phyloP scores from a whole-genome alignment of 352 stramenopile species.

The Halophytophthora polymorphica region DNA sequence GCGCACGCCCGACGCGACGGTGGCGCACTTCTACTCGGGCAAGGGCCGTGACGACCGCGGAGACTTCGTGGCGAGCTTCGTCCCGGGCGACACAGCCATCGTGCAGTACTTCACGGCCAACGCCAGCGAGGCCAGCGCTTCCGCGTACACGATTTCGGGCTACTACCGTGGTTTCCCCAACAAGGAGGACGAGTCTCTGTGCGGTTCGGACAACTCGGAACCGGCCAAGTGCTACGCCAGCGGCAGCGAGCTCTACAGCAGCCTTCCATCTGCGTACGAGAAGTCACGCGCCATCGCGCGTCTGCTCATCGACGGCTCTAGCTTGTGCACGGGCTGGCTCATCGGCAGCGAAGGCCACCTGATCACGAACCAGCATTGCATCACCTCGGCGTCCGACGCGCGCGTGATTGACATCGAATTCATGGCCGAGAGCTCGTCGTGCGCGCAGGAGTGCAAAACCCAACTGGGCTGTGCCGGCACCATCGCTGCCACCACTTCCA shows the following conservation, averaged over 20 bases:
- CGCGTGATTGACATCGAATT: conserved; percentile 73
- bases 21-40: conserved; percentile 16
- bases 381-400: conserved; percentile 39
- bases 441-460: conserved; percentile 29
- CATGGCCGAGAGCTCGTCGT: conserved; percentile 38
- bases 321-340: conserved; percentile 78
- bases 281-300: conserved; percentile 41
- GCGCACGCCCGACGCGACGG: conserved; percentile 22
- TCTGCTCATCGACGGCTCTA: conserved; percentile 34
- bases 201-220: conserved; percentile 25
- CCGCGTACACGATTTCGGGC: conserved; percentile 19
- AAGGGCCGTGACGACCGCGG: conserved; percentile 14
- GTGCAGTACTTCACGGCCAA: conserved; percentile 34
- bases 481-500: conserved; percentile 24
- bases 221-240: conserved; percentile 28
- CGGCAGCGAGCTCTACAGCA: conserved; percentile 19
- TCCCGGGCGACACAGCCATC: conserved; percentile 16
- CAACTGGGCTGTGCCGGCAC: conserved; percentile 34
- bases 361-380: conserved; percentile 83
- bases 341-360: conserved; percentile 73
- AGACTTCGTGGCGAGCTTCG: conserved; percentile 17
- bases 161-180: conserved; percentile 18
- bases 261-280: conserved; percentile 15
- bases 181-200: conserved; percentile 20
- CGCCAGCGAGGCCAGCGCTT: conserved; percentile 1